Percentiles rank a stretch among this genome's conserved stretches.
Evolutionary conservation across 106 monocot species (phyloP).

Genomic region (Platanthera guangdongensis): DNA sequence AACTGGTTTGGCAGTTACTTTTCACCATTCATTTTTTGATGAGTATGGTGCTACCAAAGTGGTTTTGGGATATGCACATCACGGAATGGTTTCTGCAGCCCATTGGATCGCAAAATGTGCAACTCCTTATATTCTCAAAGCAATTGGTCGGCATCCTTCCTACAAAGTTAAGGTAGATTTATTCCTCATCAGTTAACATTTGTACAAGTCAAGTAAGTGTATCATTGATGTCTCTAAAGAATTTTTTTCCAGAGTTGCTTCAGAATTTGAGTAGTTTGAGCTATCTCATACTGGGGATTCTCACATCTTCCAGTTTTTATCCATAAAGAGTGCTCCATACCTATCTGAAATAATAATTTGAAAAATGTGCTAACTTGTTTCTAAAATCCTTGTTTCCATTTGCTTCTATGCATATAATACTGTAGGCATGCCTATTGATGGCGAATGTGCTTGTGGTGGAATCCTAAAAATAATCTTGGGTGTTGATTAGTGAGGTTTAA

Average conservation of each 20-base stretch:
- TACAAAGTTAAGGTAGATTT: constrained; percentile 34
- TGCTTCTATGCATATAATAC: background rate
- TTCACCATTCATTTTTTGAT: constrained; percentile 27
- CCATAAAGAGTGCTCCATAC: background rate
- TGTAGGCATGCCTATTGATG: background rate
- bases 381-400: background rate
- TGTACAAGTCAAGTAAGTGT: background rate
- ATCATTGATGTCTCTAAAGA: background rate
- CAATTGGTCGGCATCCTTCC: constrained; percentile 27
- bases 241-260: background rate
- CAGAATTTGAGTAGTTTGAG: background rate
- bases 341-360: constrained; percentile 2
- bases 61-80: constrained; percentile 51
- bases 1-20: constrained; percentile 49
- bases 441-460: too few relatives aligned
- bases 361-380: background rate
- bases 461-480: too few relatives aligned
- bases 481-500: too few relatives aligned
- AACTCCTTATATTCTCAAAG: constrained; percentile 31
- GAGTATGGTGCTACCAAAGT: constrained; percentile 29
- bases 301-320: background rate
- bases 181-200: background rate
- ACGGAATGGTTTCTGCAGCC: constrained; percentile 57
- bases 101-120: constrained; percentile 48
- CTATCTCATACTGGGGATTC: background rate